Evolutionary conservation across 2,329 filamentous ascomycete genomes (phyloP).

Genomic region (Teratosphaeria pseudoeucalypti): DNA sequence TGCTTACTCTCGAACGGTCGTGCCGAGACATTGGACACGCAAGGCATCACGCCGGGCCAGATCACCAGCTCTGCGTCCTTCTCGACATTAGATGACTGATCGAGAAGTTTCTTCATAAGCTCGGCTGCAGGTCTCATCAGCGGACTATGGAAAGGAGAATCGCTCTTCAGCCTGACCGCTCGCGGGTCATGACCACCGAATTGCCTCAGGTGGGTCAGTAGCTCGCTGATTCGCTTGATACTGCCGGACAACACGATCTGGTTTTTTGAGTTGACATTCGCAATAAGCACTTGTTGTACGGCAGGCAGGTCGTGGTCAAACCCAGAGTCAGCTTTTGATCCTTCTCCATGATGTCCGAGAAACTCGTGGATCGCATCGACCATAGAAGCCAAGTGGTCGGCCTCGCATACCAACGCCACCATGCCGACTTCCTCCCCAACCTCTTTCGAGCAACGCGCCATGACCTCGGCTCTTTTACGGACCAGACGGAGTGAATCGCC

Average conservation of each 20-base stretch:
- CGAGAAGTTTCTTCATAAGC: slow-evolving; percentile 60
- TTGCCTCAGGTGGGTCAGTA: slow-evolving; percentile 75
- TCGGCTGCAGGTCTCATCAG: slow-evolving; percentile 78
- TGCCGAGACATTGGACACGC: slow-evolving; percentile 78
- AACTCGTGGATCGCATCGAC: slow-evolving; percentile 70
- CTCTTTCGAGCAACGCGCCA: slow-evolving; percentile 63
- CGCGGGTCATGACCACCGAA: slow-evolving; percentile 87
- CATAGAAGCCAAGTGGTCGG: slow-evolving; percentile 59
- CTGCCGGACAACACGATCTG: slow-evolving; percentile 90
- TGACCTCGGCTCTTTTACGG: slow-evolving; percentile 65
- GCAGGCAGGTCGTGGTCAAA: slow-evolving; percentile 54
- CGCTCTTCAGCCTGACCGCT: slow-evolving; percentile 74
- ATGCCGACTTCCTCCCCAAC: slow-evolving; percentile 76
- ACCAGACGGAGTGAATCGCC: slow-evolving; percentile 69
- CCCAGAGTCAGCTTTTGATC: slow-evolving; percentile 54
- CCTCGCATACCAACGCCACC: slow-evolving; percentile 84
- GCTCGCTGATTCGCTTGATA: slow-evolving; percentile 67
- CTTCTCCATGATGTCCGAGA: slow-evolving; percentile 55
- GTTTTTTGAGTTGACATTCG: slow-evolving; percentile 91
- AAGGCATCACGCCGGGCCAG: slow-evolving; percentile 66
- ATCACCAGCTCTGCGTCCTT: slow-evolving; percentile 56
- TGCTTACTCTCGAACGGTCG: slow-evolving; percentile 63
- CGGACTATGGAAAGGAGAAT: slow-evolving; percentile 83
- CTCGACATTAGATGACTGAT: slow-evolving; percentile 41
- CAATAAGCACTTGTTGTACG: slow-evolving; percentile 79